A percentile compares a stretch with the other conserved stretches of the same genome.
Conservation (phyloP, 176 grass and related monocot species). For the Oryza nivara region DNA sequence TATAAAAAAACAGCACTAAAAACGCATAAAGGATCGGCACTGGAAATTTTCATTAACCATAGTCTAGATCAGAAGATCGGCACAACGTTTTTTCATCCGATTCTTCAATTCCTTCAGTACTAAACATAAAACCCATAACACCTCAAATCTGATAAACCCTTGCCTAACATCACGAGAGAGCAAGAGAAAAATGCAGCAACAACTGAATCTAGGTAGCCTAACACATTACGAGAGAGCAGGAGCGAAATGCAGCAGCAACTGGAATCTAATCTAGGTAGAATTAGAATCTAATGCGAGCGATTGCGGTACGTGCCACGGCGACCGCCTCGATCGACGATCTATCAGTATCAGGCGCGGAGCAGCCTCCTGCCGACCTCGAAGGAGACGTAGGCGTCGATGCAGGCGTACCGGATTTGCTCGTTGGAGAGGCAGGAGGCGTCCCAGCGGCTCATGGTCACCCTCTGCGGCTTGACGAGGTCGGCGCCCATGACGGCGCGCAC, state of each 20-base stretch:
- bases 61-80: background rate
- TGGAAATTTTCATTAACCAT: background rate
- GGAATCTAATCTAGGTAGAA: background rate
- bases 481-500: slow-evolving; percentile 42
- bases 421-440: slow-evolving; percentile 35
- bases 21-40: background rate
- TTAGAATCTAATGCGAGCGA: background rate
- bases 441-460: slow-evolving; percentile 63
- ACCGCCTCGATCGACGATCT: slow-evolving; percentile 4
- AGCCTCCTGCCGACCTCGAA: slow-evolving; percentile 57
- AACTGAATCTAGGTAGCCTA: slow-evolving; percentile 1
- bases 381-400: slow-evolving; percentile 61
- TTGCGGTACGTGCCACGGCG: background rate
- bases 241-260: background rate
- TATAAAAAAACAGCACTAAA: slow-evolving; percentile 19
- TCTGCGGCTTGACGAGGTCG: slow-evolving; percentile 35
- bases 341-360: slow-evolving; percentile 21
- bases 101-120: background rate
- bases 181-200: background rate
- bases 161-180: slow-evolving; percentile 9
- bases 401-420: slow-evolving; percentile 54
- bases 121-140: background rate
- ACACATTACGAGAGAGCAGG: slow-evolving; percentile 5
- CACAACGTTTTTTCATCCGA: background rate
- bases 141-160: background rate